Evolutionary conservation across 768 basidiomycete genomes (phyloP), one percentile per base, ranked within the genome.

Genomic region (Pleurotus cornucopiae): DNA sequence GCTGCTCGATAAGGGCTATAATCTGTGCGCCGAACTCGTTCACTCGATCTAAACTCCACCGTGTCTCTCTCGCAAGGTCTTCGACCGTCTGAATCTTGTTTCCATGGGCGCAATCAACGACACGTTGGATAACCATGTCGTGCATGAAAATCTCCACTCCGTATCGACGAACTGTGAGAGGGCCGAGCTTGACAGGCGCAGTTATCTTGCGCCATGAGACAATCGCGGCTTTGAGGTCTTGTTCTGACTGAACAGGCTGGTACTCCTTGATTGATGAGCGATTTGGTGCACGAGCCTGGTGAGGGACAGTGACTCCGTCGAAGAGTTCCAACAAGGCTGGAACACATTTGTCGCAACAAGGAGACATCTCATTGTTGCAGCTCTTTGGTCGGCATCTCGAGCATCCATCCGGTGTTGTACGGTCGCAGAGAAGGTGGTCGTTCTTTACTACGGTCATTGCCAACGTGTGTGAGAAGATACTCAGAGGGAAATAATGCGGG

Each of bases 71-170:
- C 14, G 14, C 26, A 21, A 60, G 38, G n/a, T 60, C 47, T 40
- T 60, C 56, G 7, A 46, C n/a, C 25, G 49, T 51, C 26, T 46
- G 26, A 43, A 60, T 53, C 46, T 60, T 60, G 34, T 41, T 14
- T 20, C 20, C 34, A 20, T 60, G 59, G 20, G 59, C 49, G 39
- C 49, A 54, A 21, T 60, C 51, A 16, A 60, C 57, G 30, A 60
- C 57, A 38, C 59, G 56, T 44, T 57, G 44, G 20, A 20, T 20
- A 20, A 20, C 20, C 20, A 20, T 20, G 20, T 20, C 20, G 20
- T 20, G 20, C 23, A 23, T 23, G 23, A 23, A 5, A 23, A 23
- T 23, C 23, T 23, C 4, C 5, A 41, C 40, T 12, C 40, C 7
- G 40, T 41, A 4, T 41, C 7, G 40, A 4, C 40, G 7, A 41